phyloP scores from a whole-genome alignment of 1,284 basidiomycete genomes.

The Cystobasidiaceae sp. region DNA sequence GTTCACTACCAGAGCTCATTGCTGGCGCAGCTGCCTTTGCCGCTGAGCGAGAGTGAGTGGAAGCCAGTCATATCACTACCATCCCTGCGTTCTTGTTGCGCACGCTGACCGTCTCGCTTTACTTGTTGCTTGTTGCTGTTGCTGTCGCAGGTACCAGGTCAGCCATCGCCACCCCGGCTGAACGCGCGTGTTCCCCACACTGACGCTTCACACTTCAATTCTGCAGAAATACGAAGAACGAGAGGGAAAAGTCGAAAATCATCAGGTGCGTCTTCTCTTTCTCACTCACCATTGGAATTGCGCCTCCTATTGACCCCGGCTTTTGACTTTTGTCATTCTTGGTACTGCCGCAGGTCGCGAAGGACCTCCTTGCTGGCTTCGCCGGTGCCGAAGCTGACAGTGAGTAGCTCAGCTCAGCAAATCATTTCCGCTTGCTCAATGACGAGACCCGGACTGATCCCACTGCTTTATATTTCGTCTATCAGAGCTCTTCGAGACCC shows the following conservation, averaged over 20 bases:
- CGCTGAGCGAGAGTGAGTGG: conserved; percentile 17
- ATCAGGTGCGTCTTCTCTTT: conserved; percentile 17
- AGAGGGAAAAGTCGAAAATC: conserved; percentile 27
- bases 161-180: neutral
- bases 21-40: conserved; percentile 21
- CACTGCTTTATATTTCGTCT: too few relatives aligned
- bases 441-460: too few relatives aligned
- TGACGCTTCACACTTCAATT: neutral
- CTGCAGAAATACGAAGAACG: conserved; percentile 24
- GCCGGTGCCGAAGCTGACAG: conserved; percentile 21
- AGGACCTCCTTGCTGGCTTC: conserved; percentile 26
- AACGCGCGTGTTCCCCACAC: neutral
- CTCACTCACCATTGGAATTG: too few relatives aligned
- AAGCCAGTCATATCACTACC: neutral
- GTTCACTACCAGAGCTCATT: neutral
- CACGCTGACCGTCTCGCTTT: too few relatives aligned
- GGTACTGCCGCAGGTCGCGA: conserved; percentile 8
- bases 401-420: too few relatives aligned
- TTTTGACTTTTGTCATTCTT: too few relatives aligned
- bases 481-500: conserved; percentile 18
- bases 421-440: too few relatives aligned
- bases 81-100: too few relatives aligned
- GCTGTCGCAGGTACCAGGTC: conserved; percentile 13
- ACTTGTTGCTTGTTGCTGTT: too few relatives aligned
- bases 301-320: too few relatives aligned